phyloP scores from a whole-genome alignment of 768 basidiomycete genomes.

The Russula sp. region DNA sequence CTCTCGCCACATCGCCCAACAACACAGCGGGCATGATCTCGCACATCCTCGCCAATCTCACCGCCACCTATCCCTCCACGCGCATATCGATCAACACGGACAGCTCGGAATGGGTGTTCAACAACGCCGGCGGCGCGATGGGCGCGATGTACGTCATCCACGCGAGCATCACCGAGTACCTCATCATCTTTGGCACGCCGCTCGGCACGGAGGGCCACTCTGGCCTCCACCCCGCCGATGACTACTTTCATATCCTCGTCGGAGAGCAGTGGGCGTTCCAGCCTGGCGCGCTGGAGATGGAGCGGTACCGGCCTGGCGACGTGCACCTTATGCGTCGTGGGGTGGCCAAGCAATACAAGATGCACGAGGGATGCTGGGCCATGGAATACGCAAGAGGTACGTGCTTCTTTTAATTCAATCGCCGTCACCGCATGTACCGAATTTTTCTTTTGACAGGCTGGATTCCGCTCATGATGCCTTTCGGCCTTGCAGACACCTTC shows the following conservation, averaged over 20 bases:
- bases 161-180: constrained; percentile 93
- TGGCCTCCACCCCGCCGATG: constrained; percentile 92
- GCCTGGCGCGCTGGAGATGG: constrained; percentile 76
- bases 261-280: constrained; percentile 94
- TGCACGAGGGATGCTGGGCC: constrained; percentile 94
- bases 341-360: constrained; percentile 92
- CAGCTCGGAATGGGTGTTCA: constrained; percentile 86
- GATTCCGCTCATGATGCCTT: constrained; percentile 96
- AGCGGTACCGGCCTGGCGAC: constrained; percentile 76
- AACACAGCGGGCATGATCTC: constrained; percentile 68
- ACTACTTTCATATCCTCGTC: constrained; percentile 92
- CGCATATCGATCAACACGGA: constrained; percentile 48
- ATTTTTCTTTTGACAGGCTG: constrained; percentile 54
- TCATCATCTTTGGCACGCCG: constrained; percentile 93
- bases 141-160: constrained; percentile 98
- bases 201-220: constrained; percentile 95
- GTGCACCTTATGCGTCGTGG: constrained; percentile 83
- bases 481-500: constrained; percentile 80
- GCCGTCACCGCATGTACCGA: neutral
- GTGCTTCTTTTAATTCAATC: constrained; percentile 19
- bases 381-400: constrained; percentile 89
- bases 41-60: constrained; percentile 78
- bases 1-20: constrained; percentile 58
- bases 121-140: constrained; percentile 97
- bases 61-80: constrained; percentile 55